Evolutionary conservation across 2,329 filamentous ascomycete species (phyloP).

Genomic region (Colletotrichum sp.): DNA sequence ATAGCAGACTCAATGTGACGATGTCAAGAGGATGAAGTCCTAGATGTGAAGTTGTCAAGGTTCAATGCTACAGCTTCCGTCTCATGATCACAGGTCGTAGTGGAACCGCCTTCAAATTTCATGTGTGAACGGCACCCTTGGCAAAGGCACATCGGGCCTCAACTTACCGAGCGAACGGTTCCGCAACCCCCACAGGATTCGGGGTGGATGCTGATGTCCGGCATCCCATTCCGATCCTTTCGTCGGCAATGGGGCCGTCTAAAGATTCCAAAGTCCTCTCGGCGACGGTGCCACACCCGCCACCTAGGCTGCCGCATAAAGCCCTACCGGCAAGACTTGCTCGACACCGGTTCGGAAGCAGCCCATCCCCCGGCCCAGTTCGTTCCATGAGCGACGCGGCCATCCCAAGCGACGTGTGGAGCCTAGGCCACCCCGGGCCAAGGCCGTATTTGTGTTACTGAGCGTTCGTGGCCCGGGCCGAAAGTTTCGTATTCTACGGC

Average conservation of each 20-base stretch:
- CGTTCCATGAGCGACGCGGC: neutral
- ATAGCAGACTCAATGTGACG: neutral
- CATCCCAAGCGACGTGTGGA: neutral
- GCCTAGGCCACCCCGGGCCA: neutral
- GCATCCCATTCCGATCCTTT: neutral
- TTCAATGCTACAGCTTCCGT: neutral
- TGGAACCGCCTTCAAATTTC: neutral
- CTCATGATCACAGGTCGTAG: neutral
- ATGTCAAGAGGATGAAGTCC: neutral
- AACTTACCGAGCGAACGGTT: neutral
- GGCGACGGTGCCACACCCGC: neutral
- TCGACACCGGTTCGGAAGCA: neutral
- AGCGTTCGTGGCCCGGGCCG: conserved; percentile 5
- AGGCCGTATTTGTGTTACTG: neutral
- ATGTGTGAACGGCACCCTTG: neutral
- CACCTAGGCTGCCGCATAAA: neutral
- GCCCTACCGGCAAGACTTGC: neutral
- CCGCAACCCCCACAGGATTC: neutral
- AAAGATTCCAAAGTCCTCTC: neutral
- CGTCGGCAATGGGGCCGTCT: neutral
- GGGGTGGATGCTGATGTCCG: neutral
- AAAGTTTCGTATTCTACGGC: neutral
- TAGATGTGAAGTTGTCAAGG: neutral
- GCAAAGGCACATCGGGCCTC: neutral
- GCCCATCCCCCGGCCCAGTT: neutral